Conservation (phyloP, 2,329 filamentous ascomycete species). For the Fusarium coffeatum region DNA sequence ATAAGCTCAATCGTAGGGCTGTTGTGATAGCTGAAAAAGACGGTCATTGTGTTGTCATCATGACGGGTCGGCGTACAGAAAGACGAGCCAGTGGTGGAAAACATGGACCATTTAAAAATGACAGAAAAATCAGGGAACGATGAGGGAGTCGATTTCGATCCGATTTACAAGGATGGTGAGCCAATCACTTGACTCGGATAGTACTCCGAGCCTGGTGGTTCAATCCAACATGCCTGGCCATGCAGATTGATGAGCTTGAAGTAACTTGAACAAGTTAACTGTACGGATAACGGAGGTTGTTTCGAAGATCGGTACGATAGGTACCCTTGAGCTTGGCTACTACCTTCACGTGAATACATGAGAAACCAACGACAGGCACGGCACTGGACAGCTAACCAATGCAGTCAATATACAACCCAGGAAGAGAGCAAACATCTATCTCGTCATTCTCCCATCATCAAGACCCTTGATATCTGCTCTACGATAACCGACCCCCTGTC, state of each 20-base stretch:
- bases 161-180: background rate
- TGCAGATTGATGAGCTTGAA: background rate
- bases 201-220: background rate
- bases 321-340: too few relatives aligned
- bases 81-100: background rate
- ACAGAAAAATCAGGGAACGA: background rate
- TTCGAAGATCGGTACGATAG: background rate
- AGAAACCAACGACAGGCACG: background rate
- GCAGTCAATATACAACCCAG: background rate
- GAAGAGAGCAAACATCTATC: background rate
- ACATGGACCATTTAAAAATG: background rate
- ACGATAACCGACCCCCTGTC: background rate
- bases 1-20: background rate
- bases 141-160: slow-evolving; percentile 3
- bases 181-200: background rate
- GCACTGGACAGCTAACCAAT: background rate
- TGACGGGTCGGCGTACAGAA: slow-evolving; percentile 1
- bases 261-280: background rate
- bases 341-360: background rate
- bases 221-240: background rate
- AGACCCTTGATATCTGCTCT: background rate
- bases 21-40: background rate
- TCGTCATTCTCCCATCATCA: background rate
- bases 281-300: background rate
- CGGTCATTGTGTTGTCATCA: slow-evolving; percentile 10